Evolutionary conservation across 345 rosid species (phyloP), one percentile per base, ranked within the genome.

Genomic region (Firmiana major): DNA sequence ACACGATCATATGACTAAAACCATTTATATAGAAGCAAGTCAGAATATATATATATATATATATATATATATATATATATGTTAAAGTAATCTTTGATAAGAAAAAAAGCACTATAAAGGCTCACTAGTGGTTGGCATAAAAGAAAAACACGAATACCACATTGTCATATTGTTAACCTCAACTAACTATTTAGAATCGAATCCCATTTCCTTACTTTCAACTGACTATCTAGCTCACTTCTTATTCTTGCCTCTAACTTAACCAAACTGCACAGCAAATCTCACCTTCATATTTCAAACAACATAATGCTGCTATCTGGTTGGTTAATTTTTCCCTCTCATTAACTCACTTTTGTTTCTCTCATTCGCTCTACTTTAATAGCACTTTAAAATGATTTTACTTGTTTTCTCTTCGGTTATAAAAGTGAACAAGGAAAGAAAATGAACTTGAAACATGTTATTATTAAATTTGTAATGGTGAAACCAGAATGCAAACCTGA

Each of bases 401-500:
- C 13, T 21, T 9, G 11, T 9, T 21, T n/a, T 55, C 26, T n/a
- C 21, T 55, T n/a, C 0, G 12, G 12, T 55, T 55, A n/a, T 49
- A 4, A 16, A 34, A 31, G 59, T 12, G 28, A 15, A 48, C 12
- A 31, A 28, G 31, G 2, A 75, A 40, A 9, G 26, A 19, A 53
- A 60, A 51, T 16, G 42, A 70, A 38, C 21, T 48, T 48, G 13
- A 8, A 40, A 16, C 55, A 65, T 31, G 48, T 22, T 24, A 19
- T 13, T 26, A 46, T n/a, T 43, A 22, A 54, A 54, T 71, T 34
- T 43, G 42, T 42, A 75, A 24, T 21, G 60, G 51, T 26, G 16
- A 75, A 79, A 58, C 60, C 26, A 67, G 57, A 79, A 86, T 58
- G 17, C 81, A 72, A 79, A 96, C 99, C 99, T 92, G 98, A 84